These are phyloP conservation scores for Madurella mycetomatis DNA, from an alignment of 2,329 filamentous ascomycete species.

Conservation along the genomic window DNA sequence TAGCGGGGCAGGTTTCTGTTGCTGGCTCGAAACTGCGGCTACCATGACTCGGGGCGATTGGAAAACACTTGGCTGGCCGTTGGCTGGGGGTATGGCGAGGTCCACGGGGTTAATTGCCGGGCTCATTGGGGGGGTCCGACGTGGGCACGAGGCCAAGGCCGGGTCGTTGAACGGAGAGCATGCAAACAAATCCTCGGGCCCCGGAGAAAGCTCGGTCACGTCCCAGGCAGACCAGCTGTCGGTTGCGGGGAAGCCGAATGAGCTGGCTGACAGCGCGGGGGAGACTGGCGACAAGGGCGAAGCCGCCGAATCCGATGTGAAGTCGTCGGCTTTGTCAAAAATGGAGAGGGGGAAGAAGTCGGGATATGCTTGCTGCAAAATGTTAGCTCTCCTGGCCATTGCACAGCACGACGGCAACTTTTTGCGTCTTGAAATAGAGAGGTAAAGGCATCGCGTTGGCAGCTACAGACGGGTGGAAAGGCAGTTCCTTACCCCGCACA, in stretches of 20 bases:
- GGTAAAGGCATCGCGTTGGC: background rate
- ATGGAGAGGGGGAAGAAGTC: conserved; percentile 27
- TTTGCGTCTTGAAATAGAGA: background rate
- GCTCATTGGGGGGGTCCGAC: conserved; percentile 27
- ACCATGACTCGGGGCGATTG: conserved; percentile 22
- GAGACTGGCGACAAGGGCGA: conserved; percentile 33
- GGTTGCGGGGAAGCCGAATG: conserved; percentile 27
- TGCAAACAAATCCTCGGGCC: conserved; percentile 31
- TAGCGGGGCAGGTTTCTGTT: conserved; percentile 1
- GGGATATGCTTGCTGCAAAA: conserved; percentile 17
- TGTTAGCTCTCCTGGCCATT: conserved; percentile 8
- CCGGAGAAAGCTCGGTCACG: conserved; percentile 28
- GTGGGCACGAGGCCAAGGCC: conserved; percentile 26
- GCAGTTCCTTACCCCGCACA: conserved; percentile 5
- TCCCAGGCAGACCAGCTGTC: conserved; percentile 32
- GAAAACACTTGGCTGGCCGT: conserved; percentile 27
- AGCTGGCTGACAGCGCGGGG: conserved; percentile 27
- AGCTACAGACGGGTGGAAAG: no score
- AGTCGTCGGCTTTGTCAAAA: conserved; percentile 31
- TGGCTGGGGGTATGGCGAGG: conserved; percentile 24
- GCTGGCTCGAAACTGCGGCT: conserved; percentile 11
- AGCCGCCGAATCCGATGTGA: conserved; percentile 34
- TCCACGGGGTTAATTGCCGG: conserved; percentile 35
- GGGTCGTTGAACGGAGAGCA: conserved; percentile 30
- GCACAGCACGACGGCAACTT: background rate